Evolutionary conservation across 169 alveolate genomes (phyloP), one percentile per base, ranked within the genome.

Genomic region (Eimeria acervulina): DNA sequence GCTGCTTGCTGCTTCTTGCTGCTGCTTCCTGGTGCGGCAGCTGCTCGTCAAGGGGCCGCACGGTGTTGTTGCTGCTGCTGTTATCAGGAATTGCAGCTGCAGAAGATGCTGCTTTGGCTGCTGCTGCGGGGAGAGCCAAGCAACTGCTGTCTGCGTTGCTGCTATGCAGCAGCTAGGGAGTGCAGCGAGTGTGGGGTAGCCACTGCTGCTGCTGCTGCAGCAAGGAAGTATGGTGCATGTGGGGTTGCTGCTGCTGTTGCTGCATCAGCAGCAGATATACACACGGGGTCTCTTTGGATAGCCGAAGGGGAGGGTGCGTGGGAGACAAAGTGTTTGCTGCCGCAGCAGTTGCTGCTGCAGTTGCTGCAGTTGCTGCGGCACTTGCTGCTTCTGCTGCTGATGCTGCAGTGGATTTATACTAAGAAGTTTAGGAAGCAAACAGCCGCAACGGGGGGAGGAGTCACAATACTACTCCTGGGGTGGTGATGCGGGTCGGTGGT

Each of bases 121-220:
- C 70, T 26, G 70, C 90, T 23, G 90, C 90, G 44, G 66, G 72
- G 44, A 42, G 72, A 47, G 44, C 12, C 19, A 61, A 42, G 90
- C 70, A 17, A 44, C 68, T 26, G 90, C 90, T 10, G 90, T 61
- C 15, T 28, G 61, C 5, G 70, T 19, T 1, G 70, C 68, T 3
- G 72, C 90, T 7, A 13, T 12, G 70, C 72, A 17, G 90, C 51
- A 31, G 63, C 61, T 19, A 78, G 88, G 36, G 38, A 31, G 88
- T n/a, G 47, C 47, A 28, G 85, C 85, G 15, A 17, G 47, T n/a
- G 55, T 21, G 40, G 76, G 36, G 84, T 33, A 72, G 61, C 88
- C 6, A 61, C 88, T n/a, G 63, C 88, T n/a, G 88, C 88, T n/a
- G 88, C 88, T n/a, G 88, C 88, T 2, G 88, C 83, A n/a, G 83